Evolutionary conservation across 306 rosid species (phyloP), one percentile per base, ranked within the genome.

Genomic region (Acacia acuminata): DNA sequence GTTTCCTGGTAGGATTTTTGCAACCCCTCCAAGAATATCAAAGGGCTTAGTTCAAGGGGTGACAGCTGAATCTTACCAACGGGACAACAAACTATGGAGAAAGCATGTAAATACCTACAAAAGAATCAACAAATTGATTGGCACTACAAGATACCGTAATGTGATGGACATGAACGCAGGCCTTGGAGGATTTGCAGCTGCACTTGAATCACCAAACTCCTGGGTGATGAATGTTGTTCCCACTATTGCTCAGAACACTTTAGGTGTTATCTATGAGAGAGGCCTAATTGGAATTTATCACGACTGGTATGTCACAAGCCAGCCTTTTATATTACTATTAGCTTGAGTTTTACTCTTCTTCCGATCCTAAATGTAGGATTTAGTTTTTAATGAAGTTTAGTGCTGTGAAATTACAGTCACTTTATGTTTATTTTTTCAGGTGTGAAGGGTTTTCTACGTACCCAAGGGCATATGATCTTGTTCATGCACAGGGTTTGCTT

Each of bases 371-470:
- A 38, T 38, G 42, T 38, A 6, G 8, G 42, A 38, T 1, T 6
- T 38, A 38, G 0, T 38, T 38, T 38, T 0, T 38, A 38, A 1
- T 38, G 43, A 51, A 17, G 53, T 73, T 73, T 3, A 82, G 36
- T 61, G 60, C 58, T 34, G 45, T 24, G 69, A 69, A 75, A 69
- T 60, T 82, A 27, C n/a, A 38, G 53, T 81, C 51, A 77, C 76
- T 38, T 77, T 70, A n/a, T 69, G 55, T 65, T 77, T 79, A 60
- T 79, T 85, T 89, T 73, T 82, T 77, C 89, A 96, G 99, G 99
- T 92, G 99, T 78, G 99, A 96, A 87, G 97, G 98, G 84, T 94
- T 96, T 88, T 96, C 99, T 63, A 94, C 99, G 48, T 94, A 94
- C 88, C 99, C 97, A 30, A 96, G 98, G 88, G 90, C 97, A 30